These are phyloP conservation scores for Pichia sp. DNA, from an alignment of 1,139 yeast genomes.

Conservation along the genomic window DNA sequence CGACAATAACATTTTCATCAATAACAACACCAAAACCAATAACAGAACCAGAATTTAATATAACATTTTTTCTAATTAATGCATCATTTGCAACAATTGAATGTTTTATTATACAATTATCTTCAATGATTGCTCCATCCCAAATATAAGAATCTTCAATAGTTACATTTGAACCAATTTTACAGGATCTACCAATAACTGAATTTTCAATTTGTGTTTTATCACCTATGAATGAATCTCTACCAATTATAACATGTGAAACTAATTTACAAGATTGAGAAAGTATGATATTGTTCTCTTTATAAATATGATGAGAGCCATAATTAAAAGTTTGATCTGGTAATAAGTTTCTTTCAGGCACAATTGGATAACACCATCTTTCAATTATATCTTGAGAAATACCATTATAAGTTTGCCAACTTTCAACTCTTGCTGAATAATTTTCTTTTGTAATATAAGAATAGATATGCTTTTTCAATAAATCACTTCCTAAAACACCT, in stretches of 20 bases:
- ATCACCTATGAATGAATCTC: slow-evolving; percentile 60
- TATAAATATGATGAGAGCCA: slow-evolving; percentile 80
- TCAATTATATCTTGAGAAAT: slow-evolving; percentile 85
- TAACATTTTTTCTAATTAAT: slow-evolving; percentile 44
- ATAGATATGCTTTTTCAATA: slow-evolving; percentile 84
- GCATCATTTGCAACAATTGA: slow-evolving; percentile 67
- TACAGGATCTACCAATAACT: slow-evolving; percentile 79
- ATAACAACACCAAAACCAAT: slow-evolving; percentile 67
- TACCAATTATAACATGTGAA: slow-evolving; percentile 72
- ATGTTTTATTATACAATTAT: slow-evolving; percentile 49
- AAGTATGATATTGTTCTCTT: slow-evolving; percentile 72
- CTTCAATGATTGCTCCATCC: slow-evolving; percentile 73
- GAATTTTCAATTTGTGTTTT: slow-evolving; percentile 52
- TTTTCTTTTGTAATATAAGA: slow-evolving; percentile 70
- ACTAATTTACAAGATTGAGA: slow-evolving; percentile 89
- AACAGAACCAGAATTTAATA: slow-evolving; percentile 64
- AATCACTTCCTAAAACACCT: slow-evolving; percentile 86
- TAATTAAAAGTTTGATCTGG: slow-evolving; percentile 68
- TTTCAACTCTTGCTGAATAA: slow-evolving; percentile 90
- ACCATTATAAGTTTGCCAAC: slow-evolving; percentile 89
- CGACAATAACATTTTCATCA: slow-evolving; percentile 44
- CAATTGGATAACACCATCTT: slow-evolving; percentile 89
- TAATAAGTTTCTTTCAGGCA: slow-evolving; percentile 75
- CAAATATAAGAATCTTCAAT: slow-evolving; percentile 76
- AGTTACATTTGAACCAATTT: slow-evolving; percentile 68